phyloP scores from a whole-genome alignment of 1,139 yeast species.

The Saccharomyces hybrid region DNA sequence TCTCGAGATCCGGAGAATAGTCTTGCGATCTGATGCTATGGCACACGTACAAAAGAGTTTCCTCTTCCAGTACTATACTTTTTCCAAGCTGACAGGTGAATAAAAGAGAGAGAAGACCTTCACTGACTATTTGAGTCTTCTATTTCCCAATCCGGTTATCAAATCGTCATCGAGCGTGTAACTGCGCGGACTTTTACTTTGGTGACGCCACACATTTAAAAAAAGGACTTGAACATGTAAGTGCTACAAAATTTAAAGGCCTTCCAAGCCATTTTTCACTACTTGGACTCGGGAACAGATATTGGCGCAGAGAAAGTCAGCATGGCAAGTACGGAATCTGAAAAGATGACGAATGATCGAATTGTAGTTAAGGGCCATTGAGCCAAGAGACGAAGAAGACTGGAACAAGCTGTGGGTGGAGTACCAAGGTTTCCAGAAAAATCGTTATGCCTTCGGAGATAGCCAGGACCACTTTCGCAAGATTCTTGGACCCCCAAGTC shows the following conservation, averaged over 20 bases:
- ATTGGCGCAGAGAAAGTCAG: background rate
- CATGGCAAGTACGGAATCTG: background rate
- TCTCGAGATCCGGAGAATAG: background rate
- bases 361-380: conserved; percentile 32
- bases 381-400: conserved; percentile 33
- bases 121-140: background rate
- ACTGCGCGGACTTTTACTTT: background rate
- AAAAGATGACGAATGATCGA: background rate
- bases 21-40: too few relatives aligned
- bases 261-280: background rate
- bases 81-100: background rate
- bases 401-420: conserved; percentile 37
- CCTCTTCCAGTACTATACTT: background rate
- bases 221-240: background rate
- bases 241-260: background rate
- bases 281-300: background rate
- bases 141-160: background rate
- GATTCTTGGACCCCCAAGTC: conserved; percentile 35
- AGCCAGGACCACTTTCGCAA: conserved; percentile 34
- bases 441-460: conserved; percentile 28
- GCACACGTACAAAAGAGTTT: background rate
- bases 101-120: too few relatives aligned
- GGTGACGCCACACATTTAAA: background rate
- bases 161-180: background rate
- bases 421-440: conserved; percentile 39